Conservation (phyloP, 345 rosid species). For the Gossypium herbaceum region DNA sequence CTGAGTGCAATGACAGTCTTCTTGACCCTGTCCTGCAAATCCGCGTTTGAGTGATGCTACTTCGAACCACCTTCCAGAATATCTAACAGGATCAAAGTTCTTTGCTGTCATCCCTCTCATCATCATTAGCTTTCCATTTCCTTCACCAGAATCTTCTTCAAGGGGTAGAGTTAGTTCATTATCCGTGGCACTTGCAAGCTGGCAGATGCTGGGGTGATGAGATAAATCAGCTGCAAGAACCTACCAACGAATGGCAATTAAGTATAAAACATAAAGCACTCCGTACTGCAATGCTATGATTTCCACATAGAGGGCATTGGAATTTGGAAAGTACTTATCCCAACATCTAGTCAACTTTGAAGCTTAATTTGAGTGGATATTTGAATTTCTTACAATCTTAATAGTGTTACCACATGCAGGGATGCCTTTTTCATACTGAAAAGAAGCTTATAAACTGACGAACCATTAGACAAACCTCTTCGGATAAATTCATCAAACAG, state of each 20-base stretch:
- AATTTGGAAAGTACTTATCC: not conserved
- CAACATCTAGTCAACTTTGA: not conserved
- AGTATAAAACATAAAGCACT: constrained; percentile 5
- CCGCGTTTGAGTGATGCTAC: constrained; percentile 96
- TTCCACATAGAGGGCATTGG: too few species aligned
- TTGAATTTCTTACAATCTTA: not conserved
- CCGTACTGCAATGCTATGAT: not conserved
- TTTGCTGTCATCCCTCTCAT: constrained; percentile 91
- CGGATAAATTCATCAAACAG: not conserved
- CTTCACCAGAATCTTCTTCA: constrained; percentile 47
- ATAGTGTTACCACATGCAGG: not conserved
- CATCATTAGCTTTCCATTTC: constrained; percentile 63
- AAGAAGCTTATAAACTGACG: not conserved
- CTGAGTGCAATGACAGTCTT: constrained; percentile 98
- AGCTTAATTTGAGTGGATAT: not conserved
- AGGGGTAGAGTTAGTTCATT: constrained; percentile 46
- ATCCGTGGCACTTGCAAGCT: constrained; percentile 54
- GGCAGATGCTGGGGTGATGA: constrained; percentile 42
- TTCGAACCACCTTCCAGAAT: constrained; percentile 97
- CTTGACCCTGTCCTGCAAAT: constrained; percentile 96
- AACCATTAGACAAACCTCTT: not conserved
- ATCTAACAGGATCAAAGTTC: constrained; percentile 77
- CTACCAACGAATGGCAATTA: constrained; percentile 30
- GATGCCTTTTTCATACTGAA: not conserved
- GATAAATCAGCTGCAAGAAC: constrained; percentile 53